Evolutionary conservation across 176 grass and related monocot genomes (phyloP), one percentile per base, ranked within the genome.

Genomic region (Triticum turgidum): DNA sequence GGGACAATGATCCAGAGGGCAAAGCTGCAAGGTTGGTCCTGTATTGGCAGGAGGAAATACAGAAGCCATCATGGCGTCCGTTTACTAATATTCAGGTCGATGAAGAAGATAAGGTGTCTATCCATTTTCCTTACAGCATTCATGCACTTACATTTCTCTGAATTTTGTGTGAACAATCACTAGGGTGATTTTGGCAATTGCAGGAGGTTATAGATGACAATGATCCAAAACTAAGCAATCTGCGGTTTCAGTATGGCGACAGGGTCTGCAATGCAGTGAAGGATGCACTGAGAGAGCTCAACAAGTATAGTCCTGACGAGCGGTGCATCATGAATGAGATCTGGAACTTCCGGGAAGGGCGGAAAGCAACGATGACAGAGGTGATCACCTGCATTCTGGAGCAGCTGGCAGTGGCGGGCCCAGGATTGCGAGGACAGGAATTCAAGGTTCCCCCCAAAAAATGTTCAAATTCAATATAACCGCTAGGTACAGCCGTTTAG

Each of bases 11-110:
- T 61, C 85, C 85, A 49, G 79, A 80, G 30, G 76, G 63, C 33
- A 88, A 88, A 84, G 88, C 85, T 74, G 85, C 62, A 81, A 87
- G 74, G 4, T 56, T 92, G 73, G 84, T 89, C 30, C 81, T 63
- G 44, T 86, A 61, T 68, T 95, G 88, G 90, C 80, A 94, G 73
- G 75, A 80, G 27, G 85, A 92, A 80, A 80, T 86, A 30, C 80
- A 88, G 61, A 86, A 88, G 22, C 64, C 79, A 65, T 75, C 76
- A 1, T 90, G 90, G 90, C 80, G 66, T 84, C 90, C 93, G 0
- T 94, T 86, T 72, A 84, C 24, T 5, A 74, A 17, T 34, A 61
- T 81, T 81, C 32, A 18, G 11, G 25, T 68, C 11, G 85, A 90
- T 73, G 90, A 69, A 71, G 84, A 86, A 79, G 73, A 65, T 11